Evolutionary conservation across 495 filamentous ascomycete genomes (phyloP).

Genomic region (Xylaria cubensis): DNA sequence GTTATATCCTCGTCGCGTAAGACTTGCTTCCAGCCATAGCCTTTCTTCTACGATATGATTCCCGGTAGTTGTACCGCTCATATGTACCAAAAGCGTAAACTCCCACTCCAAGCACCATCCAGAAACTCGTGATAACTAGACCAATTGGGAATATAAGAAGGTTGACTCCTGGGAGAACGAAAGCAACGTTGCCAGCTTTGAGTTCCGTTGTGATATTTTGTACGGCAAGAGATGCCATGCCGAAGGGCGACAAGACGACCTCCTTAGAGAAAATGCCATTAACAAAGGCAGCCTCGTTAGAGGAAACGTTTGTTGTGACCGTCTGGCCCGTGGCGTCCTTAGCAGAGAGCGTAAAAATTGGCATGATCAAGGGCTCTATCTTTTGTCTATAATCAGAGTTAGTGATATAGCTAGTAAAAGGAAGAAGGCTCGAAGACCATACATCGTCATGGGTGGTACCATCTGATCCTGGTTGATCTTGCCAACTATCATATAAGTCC

Average conservation of each 20-base stretch:
- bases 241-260: conserved; percentile 49
- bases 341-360: conserved; percentile 65
- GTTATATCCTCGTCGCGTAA: conserved; percentile 23
- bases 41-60: conserved; percentile 63
- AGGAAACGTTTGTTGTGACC: conserved; percentile 66
- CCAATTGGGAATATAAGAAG: conserved; percentile 74
- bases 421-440: conserved; percentile 29
- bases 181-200: conserved; percentile 54
- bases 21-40: conserved; percentile 38
- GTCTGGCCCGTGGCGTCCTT: conserved; percentile 47
- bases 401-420: not conserved
- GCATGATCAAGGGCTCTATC: conserved; percentile 68
- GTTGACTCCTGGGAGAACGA: conserved; percentile 69
- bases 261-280: conserved; percentile 67
- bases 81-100: conserved; percentile 69
- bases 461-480: conserved; percentile 56
- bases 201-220: conserved; percentile 41
- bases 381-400: conserved; percentile 27
- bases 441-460: conserved; percentile 48
- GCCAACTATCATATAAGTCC: conserved; percentile 61
- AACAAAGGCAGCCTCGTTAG: conserved; percentile 72
- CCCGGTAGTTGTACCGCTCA: conserved; percentile 67
- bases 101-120: conserved; percentile 60
- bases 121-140: conserved; percentile 67
- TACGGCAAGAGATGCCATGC: conserved; percentile 49